Conservation (phyloP, 768 basidiomycete species). For the Tricholoma terreum region DNA sequence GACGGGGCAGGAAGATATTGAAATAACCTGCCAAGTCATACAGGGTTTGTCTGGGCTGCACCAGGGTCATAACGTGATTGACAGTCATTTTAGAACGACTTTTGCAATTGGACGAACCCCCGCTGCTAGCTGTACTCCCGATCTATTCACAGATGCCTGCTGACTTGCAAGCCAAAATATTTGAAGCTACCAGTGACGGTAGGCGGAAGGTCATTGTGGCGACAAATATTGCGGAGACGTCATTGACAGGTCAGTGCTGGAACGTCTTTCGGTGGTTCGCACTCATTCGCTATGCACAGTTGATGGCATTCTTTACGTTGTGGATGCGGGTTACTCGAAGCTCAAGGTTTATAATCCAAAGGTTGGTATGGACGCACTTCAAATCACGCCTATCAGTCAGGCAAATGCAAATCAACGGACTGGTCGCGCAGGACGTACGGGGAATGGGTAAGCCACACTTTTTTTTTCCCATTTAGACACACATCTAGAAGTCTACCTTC, state of each 20-base stretch:
- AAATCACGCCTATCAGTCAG: constrained; percentile 98
- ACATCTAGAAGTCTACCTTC: constrained; percentile 2
- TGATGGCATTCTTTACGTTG: constrained; percentile 95
- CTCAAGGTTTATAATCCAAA: constrained; percentile 99
- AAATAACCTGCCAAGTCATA: constrained; percentile 92
- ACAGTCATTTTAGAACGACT: constrained; percentile 68
- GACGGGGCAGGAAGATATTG: constrained; percentile 99
- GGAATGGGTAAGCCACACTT: constrained; percentile 68
- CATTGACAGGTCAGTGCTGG: constrained; percentile 72
- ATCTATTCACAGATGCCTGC: constrained; percentile 99
- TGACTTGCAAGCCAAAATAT: constrained; percentile 97
- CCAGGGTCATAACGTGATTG: background rate
- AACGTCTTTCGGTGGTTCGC: constrained; percentile 1
- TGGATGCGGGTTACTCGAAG: constrained; percentile 96
- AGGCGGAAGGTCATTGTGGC: constrained; percentile 96
- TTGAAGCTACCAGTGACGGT: constrained; percentile 91
- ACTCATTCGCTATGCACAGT: constrained; percentile 44
- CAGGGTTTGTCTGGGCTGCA: constrained; percentile 50
- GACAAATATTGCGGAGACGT: constrained; percentile 98
- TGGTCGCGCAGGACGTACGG: constrained; percentile 95
- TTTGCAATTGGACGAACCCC: constrained; percentile 86
- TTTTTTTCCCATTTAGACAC: background rate
- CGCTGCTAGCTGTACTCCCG: constrained; percentile 86
- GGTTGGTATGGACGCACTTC: constrained; percentile 98
- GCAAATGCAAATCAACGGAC: constrained; percentile 97